These are phyloP conservation scores for Trichoderma breve DNA, from an alignment of 2,329 filamentous ascomycete species.

Conservation along the genomic window DNA sequence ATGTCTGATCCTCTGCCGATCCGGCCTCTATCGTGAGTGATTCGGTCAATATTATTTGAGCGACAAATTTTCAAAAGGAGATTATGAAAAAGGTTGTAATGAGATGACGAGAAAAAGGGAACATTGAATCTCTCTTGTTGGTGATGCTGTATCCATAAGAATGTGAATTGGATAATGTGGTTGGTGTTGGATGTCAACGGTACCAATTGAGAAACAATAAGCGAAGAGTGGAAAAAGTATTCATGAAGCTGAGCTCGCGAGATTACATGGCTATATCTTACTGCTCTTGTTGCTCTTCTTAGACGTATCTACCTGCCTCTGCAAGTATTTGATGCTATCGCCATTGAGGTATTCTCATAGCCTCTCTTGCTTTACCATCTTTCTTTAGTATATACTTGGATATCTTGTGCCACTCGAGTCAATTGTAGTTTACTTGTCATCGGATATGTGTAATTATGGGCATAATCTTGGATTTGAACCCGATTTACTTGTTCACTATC, in stretches of 20 bases:
- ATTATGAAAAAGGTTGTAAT: background rate
- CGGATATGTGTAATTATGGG: background rate
- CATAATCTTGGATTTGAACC: background rate
- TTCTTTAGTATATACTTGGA: background rate
- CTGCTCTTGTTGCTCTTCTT: background rate
- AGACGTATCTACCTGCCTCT: background rate
- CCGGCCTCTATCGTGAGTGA: background rate
- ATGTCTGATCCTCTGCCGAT: background rate
- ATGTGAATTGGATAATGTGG: background rate
- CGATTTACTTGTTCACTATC: background rate
- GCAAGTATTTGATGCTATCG: background rate
- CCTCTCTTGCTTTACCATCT: background rate
- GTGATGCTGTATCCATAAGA: background rate
- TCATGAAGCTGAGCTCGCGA: background rate
- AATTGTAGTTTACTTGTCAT: background rate
- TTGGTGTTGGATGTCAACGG: background rate
- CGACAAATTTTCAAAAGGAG: background rate
- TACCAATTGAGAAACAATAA: background rate
- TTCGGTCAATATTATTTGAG: background rate
- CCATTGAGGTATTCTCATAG: background rate
- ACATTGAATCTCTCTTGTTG: background rate
- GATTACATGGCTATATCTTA: accelerated
- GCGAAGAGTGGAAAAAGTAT: background rate
- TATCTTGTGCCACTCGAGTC: background rate
- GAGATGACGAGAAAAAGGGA: background rate